phyloP scores from a whole-genome alignment of 2,329 filamentous ascomycete species.

The Arthrobotrys pseudoclavata region DNA sequence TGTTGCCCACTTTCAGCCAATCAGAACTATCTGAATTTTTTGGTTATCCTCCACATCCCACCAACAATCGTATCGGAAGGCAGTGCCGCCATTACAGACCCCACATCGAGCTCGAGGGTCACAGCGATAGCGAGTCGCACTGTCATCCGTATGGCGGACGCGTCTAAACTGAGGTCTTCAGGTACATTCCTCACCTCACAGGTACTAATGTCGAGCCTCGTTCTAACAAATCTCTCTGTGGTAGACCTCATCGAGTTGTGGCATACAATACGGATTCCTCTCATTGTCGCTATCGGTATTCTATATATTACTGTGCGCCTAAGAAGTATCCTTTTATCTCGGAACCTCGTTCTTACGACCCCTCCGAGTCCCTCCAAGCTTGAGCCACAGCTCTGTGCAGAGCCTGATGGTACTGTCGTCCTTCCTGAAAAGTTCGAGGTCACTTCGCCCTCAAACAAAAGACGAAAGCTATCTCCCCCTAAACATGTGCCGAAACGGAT shows the following conservation, averaged over 20 bases:
- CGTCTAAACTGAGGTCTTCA: not conserved
- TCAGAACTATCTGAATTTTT: not conserved
- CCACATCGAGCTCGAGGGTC: not conserved
- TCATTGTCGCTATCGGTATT: slow-evolving; percentile 1
- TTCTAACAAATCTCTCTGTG: not conserved
- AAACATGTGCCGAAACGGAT: slow-evolving; percentile 66
- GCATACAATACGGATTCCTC: slow-evolving; percentile 38
- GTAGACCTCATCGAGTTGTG: slow-evolving; percentile 56
- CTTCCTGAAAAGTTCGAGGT: slow-evolving; percentile 53
- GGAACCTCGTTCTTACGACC: slow-evolving; percentile 7
- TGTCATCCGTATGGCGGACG: slow-evolving; percentile 12
- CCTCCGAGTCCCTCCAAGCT: slow-evolving; percentile 56
- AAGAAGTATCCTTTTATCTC: slow-evolving; percentile 15
- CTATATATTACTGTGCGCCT: slow-evolving; percentile 30
- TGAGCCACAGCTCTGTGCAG: slow-evolving; percentile 52
- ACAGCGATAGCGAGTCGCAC: not conserved
- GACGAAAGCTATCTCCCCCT: slow-evolving; percentile 60
- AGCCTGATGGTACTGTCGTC: slow-evolving; percentile 47
- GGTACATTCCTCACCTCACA: slow-evolving; percentile 5
- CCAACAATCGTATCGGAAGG: slow-evolving; percentile 27
- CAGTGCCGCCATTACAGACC: slow-evolving; percentile 20
- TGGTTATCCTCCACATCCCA: not conserved
- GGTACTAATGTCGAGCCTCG: too few species aligned
- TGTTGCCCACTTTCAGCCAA: not conserved
- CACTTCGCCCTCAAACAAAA: slow-evolving; percentile 34